These are phyloP conservation scores for Elymus sibiricus DNA, from an alignment of 176 grass and related monocot genomes.

Conservation along the genomic window DNA sequence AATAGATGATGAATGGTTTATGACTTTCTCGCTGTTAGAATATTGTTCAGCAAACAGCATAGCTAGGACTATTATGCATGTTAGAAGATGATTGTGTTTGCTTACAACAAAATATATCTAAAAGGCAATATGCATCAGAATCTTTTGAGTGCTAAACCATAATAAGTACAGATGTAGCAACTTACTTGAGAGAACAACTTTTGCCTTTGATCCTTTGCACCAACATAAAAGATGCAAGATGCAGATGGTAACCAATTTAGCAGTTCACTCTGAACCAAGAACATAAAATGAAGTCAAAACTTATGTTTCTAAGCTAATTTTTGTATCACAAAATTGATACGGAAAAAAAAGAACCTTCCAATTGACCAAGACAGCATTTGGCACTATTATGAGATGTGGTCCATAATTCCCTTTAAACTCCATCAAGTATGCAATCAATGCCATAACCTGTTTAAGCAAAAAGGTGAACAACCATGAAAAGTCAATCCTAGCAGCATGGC, in stretches of 20 bases:
- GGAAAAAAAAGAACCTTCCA: constrained; percentile 72
- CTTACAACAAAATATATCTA: not conserved
- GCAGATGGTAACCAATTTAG: constrained; percentile 90
- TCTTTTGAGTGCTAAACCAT: not conserved
- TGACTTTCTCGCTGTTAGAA: not conserved
- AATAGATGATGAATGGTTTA: constrained; percentile 6
- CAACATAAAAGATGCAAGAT: constrained; percentile 99
- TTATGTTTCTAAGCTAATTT: constrained; percentile 22
- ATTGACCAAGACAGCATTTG: constrained; percentile 99
- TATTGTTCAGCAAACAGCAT: constrained; percentile 7
- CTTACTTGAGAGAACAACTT: constrained; percentile 93
- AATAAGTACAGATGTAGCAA: not conserved
- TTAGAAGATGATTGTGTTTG: not conserved
- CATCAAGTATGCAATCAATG: constrained; percentile 95
- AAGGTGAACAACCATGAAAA: constrained; percentile 2
- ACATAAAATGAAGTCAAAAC: constrained; percentile 29
- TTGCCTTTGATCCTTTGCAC: constrained; percentile 86
- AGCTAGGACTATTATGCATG: not conserved
- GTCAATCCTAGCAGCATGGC: constrained; percentile 20
- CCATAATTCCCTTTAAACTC: constrained; percentile 99
- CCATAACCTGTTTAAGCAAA: constrained; percentile 78
- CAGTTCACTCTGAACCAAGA: constrained; percentile 84
- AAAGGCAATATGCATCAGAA: not conserved
- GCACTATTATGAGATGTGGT: constrained; percentile 98
- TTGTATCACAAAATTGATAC: not conserved